Percentiles rank a stretch among this genome's conserved stretches.
Conservation (phyloP, 805 yeast species). For the Ogataea salicorniae region DNA sequence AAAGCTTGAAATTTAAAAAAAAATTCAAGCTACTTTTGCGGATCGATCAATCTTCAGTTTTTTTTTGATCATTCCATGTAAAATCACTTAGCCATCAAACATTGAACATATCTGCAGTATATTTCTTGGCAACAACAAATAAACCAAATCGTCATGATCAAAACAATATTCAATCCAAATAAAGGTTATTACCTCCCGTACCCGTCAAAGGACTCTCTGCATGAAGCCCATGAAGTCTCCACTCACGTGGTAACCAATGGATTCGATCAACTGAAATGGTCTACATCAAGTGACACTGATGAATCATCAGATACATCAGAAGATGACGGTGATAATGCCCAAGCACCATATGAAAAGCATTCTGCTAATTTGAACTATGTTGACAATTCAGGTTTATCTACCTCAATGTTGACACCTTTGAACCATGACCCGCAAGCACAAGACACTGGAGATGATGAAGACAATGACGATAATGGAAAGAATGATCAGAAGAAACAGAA, state of each 20-base stretch:
- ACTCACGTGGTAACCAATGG: conserved; percentile 32
- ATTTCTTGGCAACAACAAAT: neutral
- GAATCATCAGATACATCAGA: conserved; percentile 34
- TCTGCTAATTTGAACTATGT: conserved; percentile 8
- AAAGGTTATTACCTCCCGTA: conserved; percentile 19
- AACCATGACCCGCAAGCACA: neutral
- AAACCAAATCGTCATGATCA: conserved; percentile 1
- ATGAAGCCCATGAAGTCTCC: conserved; percentile 4
- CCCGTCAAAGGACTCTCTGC: conserved; percentile 10
- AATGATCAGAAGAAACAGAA: conserved; percentile 1
- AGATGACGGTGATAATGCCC: conserved; percentile 20
- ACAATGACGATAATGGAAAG: conserved; percentile 1
- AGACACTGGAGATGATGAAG: neutral
- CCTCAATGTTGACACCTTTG: neutral
- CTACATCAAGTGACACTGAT: conserved; percentile 6
- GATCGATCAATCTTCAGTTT: neutral
- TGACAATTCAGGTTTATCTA: conserved; percentile 2
- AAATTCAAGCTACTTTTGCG: no score
- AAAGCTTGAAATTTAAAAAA: no score
- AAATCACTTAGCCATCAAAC: no score
- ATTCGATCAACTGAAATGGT: conserved; percentile 40
- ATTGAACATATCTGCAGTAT: neutral
- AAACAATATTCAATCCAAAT: conserved; percentile 18
- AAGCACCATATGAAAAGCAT: conserved; percentile 7
- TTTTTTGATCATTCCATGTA: neutral